Percentiles rank a stretch among this genome's conserved stretches.
Conservation (phyloP, 1,139 yeast species). For the Meyerozyma carpophila region DNA sequence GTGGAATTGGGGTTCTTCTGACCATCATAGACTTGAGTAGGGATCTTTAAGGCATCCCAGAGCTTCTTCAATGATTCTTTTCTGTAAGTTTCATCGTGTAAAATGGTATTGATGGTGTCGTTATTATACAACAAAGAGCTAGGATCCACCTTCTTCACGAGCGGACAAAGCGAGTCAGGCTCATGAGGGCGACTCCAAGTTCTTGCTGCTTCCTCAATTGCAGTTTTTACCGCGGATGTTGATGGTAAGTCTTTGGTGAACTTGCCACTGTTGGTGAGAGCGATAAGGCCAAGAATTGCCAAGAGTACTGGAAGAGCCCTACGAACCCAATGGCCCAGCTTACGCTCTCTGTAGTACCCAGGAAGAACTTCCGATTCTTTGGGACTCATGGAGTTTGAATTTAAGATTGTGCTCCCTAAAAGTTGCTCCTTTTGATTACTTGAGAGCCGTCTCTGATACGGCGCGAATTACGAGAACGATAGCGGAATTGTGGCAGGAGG, state of each 20-base stretch:
- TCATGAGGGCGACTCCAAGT: background rate
- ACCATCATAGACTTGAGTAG: slow-evolving; percentile 59
- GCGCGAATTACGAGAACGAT: background rate
- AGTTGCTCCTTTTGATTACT: background rate
- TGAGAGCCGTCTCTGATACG: background rate
- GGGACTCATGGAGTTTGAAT: background rate
- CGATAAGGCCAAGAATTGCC: background rate
- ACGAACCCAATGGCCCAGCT: background rate
- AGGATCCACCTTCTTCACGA: slow-evolving; percentile 28
- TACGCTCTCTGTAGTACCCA: background rate
- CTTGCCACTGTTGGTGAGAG: background rate
- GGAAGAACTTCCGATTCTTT: background rate
- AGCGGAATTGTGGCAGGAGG: background rate
- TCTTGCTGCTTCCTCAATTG: background rate
- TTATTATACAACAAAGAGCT: slow-evolving; percentile 15
- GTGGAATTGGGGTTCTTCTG: slow-evolving; percentile 23
- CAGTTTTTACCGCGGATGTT: background rate
- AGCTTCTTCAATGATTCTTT: slow-evolving; percentile 37
- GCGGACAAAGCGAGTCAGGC: slow-evolving; percentile 28
- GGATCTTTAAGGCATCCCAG: slow-evolving; percentile 52
- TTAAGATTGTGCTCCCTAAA: background rate
- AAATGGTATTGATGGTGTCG: slow-evolving; percentile 20
- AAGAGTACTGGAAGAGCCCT: background rate
- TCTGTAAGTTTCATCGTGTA: slow-evolving; percentile 35
- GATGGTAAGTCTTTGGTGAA: background rate